Evolutionary conservation across 2,329 filamentous ascomycete species (phyloP).

Genomic region (Dendrostoma leiphaemia): DNA sequence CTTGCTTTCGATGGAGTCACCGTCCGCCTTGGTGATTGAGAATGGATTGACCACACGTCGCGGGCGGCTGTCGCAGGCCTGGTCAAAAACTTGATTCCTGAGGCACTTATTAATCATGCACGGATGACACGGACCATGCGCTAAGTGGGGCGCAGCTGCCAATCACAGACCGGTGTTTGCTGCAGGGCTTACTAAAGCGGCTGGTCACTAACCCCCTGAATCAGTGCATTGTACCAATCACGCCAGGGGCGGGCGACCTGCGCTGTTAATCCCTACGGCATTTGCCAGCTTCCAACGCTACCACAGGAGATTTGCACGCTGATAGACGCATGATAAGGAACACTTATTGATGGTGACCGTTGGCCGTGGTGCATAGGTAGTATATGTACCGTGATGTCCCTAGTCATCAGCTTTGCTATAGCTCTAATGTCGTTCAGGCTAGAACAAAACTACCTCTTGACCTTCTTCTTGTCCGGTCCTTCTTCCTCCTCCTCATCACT

Average conservation of each 20-base stretch:
- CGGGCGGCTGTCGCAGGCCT: slow-evolving; percentile 10
- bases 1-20: slow-evolving; percentile 41
- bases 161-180: slow-evolving; percentile 5
- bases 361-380: not conserved
- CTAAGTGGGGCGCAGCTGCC: not conserved
- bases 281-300: no score
- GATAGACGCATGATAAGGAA: no score
- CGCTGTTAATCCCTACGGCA: no score
- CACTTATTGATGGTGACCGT: not conserved
- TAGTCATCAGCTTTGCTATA: not conserved
- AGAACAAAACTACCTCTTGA: slow-evolving; percentile 41
- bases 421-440: slow-evolving; percentile 3
- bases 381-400: not conserved
- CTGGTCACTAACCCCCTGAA: not conserved
- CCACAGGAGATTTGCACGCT: no score
- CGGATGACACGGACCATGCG: slow-evolving; percentile 2
- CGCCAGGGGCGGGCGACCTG: no score
- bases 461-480: slow-evolving; percentile 64
- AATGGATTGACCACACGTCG: slow-evolving; percentile 46
- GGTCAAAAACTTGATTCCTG: slow-evolving; percentile 22
- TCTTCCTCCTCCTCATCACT: slow-evolving; percentile 79
- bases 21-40: slow-evolving; percentile 28
- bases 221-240: not conserved
- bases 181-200: slow-evolving; percentile 18
- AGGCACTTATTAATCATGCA: slow-evolving; percentile 11